Percentiles rank a stretch among this genome's conserved stretches.
phyloP scores from a whole-genome alignment of 1,284 basidiomycete genomes.

The Trichosporon sp. region DNA sequence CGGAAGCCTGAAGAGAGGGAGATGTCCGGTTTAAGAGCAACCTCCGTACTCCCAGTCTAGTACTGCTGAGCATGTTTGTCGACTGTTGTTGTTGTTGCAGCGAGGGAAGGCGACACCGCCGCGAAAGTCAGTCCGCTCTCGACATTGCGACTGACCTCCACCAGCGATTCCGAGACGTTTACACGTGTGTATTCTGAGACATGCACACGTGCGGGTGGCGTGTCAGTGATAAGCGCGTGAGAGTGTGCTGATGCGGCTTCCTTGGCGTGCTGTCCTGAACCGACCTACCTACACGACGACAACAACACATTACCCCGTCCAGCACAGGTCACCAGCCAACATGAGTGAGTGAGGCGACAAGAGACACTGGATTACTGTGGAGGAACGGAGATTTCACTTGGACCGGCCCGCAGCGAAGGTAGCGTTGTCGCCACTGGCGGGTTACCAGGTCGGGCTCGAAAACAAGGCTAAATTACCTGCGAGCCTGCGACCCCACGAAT shows the following conservation, averaged over 20 bases:
- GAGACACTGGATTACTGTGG: too few species aligned
- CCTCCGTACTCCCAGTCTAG: not conserved
- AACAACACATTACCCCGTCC: constrained; percentile 7
- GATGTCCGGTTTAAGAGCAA: not conserved
- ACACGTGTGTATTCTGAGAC: constrained; percentile 1
- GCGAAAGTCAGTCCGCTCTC: not conserved
- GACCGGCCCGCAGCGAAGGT: not conserved
- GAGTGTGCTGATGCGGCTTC: constrained; percentile 12
- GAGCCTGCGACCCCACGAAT: not conserved
- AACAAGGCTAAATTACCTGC: not conserved
- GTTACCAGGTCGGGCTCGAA: not conserved
- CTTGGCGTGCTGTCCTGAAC: not conserved
- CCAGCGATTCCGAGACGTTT: not conserved
- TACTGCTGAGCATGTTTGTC: not conserved
- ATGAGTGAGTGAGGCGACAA: not conserved
- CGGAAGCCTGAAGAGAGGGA: not conserved
- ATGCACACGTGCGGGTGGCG: not conserved
- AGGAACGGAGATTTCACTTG: not conserved
- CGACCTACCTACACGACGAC: not conserved
- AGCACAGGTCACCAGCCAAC: not conserved
- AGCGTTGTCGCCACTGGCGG: not conserved
- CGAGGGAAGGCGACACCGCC: not conserved
- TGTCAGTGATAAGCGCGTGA: constrained; percentile 15
- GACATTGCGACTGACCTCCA: constrained; percentile 9
- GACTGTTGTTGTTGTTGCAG: not conserved